These are phyloP conservation scores for Plasmopara viticola DNA, from an alignment of 352 stramenopile genomes.

Conservation along the genomic window DNA sequence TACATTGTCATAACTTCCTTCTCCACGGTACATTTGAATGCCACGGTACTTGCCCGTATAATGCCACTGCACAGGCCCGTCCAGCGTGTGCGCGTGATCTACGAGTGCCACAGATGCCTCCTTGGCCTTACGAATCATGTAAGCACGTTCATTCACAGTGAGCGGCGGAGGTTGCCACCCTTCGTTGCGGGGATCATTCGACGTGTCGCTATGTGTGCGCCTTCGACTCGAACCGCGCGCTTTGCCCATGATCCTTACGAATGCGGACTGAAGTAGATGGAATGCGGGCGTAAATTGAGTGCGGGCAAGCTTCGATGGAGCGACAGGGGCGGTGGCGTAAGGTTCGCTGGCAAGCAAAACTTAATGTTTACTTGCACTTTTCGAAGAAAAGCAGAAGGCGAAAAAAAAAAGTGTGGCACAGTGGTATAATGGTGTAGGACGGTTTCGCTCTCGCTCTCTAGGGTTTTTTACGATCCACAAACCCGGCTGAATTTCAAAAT, in stretches of 20 bases:
- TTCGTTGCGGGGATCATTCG: conserved; percentile 1
- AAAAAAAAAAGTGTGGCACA: conserved; percentile 9
- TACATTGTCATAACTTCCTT: conserved; percentile 40
- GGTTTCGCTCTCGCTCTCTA: conserved; percentile 17
- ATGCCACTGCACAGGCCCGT: conserved; percentile 67
- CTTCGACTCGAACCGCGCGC: conserved; percentile 15
- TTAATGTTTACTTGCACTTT: conserved; percentile 8
- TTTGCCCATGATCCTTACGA: conserved; percentile 14
- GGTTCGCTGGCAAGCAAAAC: background rate
- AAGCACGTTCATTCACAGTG: conserved; percentile 36
- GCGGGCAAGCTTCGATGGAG: conserved; percentile 2
- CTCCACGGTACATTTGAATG: conserved; percentile 78
- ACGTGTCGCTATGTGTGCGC: conserved; percentile 14
- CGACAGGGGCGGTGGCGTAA: conserved; percentile 7
- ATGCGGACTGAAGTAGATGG: conserved; percentile 12
- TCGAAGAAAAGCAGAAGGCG: conserved; percentile 5
- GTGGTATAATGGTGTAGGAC: conserved; percentile 11
- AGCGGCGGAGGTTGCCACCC: conserved; percentile 24
- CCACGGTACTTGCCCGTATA: conserved; percentile 67
- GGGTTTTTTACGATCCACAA: conserved; percentile 22
- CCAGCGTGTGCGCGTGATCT: conserved; percentile 64
- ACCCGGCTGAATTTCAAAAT: conserved; percentile 1
- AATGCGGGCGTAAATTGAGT: conserved; percentile 13
- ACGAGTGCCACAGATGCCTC: conserved; percentile 63
- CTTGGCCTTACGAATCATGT: conserved; percentile 62